Percentiles rank a stretch among this genome's conserved stretches.
phyloP scores from a whole-genome alignment of 2,329 filamentous ascomycete species.

The Stagonosporopsis chrysanthemi region DNA sequence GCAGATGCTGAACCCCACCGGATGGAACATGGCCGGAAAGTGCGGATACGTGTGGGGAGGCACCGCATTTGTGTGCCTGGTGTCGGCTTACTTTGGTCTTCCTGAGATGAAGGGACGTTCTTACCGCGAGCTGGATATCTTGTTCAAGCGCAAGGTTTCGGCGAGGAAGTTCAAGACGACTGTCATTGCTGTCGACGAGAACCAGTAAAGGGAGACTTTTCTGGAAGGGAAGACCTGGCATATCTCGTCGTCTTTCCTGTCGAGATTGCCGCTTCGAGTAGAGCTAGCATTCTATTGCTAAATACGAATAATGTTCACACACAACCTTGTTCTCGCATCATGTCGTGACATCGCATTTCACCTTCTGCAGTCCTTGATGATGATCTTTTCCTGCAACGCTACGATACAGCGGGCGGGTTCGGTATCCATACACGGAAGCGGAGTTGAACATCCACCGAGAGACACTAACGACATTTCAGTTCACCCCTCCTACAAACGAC shows the following conservation, averaged over 20 bases:
- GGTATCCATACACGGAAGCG: too few relatives aligned
- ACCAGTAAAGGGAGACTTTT: slow-evolving; percentile 60
- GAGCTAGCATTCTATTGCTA: neutral
- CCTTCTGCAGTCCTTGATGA: too few relatives aligned
- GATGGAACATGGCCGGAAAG: slow-evolving; percentile 49
- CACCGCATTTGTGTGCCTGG: slow-evolving; percentile 61
- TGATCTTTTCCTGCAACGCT: too few relatives aligned
- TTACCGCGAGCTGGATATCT: slow-evolving; percentile 58
- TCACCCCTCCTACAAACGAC: neutral
- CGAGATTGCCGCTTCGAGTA: neutral
- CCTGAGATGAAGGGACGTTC: slow-evolving; percentile 62
- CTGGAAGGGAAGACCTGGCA: neutral
- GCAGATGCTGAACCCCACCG: slow-evolving; percentile 59
- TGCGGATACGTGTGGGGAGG: slow-evolving; percentile 42
- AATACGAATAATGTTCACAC: neutral
- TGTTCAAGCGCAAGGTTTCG: slow-evolving; percentile 53
- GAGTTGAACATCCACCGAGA: too few relatives aligned
- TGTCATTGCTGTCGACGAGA: slow-evolving; percentile 64
- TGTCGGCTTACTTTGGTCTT: slow-evolving; percentile 59
- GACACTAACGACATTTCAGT: neutral
- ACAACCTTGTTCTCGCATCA: neutral
- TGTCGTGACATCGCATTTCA: too few relatives aligned
- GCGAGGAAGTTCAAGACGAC: slow-evolving; percentile 65
- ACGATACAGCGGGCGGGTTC: too few relatives aligned
- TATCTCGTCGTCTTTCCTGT: neutral